Evolutionary conservation across 208 protist species (phyloP), one percentile per base, ranked within the genome.

Genomic region (Novymonas esmeraldas): DNA sequence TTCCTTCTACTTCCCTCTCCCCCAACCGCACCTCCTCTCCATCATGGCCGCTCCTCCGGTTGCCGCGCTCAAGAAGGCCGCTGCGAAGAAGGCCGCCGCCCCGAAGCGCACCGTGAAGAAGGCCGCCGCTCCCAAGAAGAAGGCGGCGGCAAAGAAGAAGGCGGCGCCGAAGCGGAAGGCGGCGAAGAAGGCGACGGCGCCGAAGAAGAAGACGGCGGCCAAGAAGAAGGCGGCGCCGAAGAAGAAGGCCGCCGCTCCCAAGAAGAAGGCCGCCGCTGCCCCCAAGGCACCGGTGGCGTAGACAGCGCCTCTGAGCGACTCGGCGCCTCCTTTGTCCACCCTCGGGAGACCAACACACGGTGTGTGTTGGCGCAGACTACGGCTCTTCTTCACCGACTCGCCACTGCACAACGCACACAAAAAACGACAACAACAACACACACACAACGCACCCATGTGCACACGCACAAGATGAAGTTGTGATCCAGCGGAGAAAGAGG

Each of bases 151-250:
- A 4, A 2, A 22, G 0, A 69, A 70, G 51, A 79, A 85, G 63
- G 58, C 65, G 3, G 54, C 75, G 3, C 56, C 49, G 3, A 69
- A 63, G 64, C 82, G 72, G 80, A 54, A 52, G 38, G 52, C 71
- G 1, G 44, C 64, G 44, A 55, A 36, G 6, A 64, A 50, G 49
- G 73, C 66, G 59, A 68, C 64, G 42, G 41, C 44, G 2, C 28
- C 72, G 7, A 31, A 51, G 42, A 81, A 77, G 74, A 70, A 38
- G 45, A 28, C 73, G 2, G 55, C 26, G n/a, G 3, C 26, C n/a
- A 57, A 39, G 54, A 59, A 59, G 54, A 36, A 55, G 29, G 39
- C n/a, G 11, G 26, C 49, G 5, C 26, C 26, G 0, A 11, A 14
- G 11, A 57, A 42, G 51, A 57, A 42, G 51, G 31, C n/a, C 0